Conservation (phyloP, 2,329 filamentous ascomycete genomes). For the Trichoderma gracile region DNA sequence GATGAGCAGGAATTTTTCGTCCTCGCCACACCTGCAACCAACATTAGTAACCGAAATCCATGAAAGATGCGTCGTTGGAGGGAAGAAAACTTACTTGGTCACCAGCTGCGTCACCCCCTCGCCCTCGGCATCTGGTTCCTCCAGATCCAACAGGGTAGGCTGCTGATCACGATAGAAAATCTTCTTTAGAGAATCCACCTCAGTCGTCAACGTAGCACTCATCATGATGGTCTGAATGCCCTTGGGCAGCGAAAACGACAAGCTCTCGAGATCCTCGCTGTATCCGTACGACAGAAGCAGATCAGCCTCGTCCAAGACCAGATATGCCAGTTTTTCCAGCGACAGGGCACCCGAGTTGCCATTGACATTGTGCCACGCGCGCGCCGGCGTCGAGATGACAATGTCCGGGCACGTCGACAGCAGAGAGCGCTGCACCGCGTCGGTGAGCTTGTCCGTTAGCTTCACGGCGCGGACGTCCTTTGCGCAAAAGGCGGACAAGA, state of each 20-base stretch:
- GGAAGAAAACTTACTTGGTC: constrained; percentile 60
- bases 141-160: constrained; percentile 77
- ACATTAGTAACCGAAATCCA: constrained; percentile 25
- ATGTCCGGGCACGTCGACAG: constrained; percentile 85
- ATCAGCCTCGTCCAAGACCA: constrained; percentile 94
- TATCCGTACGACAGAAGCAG: constrained; percentile 93
- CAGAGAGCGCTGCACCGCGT: constrained; percentile 82
- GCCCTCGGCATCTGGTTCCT: constrained; percentile 76
- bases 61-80: neutral
- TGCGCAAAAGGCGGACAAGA: constrained; percentile 78
- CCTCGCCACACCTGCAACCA: constrained; percentile 72
- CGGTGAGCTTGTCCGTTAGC: constrained; percentile 85
- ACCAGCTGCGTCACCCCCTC: constrained; percentile 83
- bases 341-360: constrained; percentile 63
- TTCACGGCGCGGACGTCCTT: constrained; percentile 83
- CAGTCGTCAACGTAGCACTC: constrained; percentile 86
- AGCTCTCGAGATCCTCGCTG: constrained; percentile 80
- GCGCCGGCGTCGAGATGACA: constrained; percentile 86
- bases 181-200: constrained; percentile 80
- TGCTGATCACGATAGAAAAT: constrained; percentile 72
- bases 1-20: constrained; percentile 90
- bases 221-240: constrained; percentile 89
- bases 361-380: constrained; percentile 76
- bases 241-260: constrained; percentile 76
- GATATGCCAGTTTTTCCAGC: constrained; percentile 68